Evolutionary conservation across 345 rosid species (phyloP), one percentile per base, ranked within the genome.

Genomic region (Populus deltoides): DNA sequence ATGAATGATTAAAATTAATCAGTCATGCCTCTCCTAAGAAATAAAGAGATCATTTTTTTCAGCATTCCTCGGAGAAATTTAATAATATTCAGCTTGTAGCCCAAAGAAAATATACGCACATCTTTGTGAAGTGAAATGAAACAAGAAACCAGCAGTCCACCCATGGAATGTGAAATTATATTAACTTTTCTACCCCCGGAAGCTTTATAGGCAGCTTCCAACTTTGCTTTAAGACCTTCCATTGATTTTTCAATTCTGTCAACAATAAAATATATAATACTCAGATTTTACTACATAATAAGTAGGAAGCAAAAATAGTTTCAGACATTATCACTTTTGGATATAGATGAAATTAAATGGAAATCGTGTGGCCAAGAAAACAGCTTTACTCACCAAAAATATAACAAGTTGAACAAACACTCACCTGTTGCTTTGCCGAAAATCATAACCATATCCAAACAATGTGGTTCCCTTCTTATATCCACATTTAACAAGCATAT

Each of bases 371-470:
- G 65, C n/a, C 74, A 36, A 63, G 71, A 18, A 38, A 7, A 66
- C 36, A 45, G 8, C 25, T 10, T 43, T 7, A 47, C 29, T 8
- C 39, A 51, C 13, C 39, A 18, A 47, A 74, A 70, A 68, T 62
- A 61, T 15, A 25, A 65, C 68, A 10, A 65, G 16, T 5, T 15
- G 29, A 65, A 3, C 16, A 5, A 65, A 65, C 7, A 77, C 36
- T 72, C 70, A 92, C 97, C 97, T 91, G 79, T 90, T 94, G 87
- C 97, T 94, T 88, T 94, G 97, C 75, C 94, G 90, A 84, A 92
- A 92, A 88, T 94, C 98, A 85, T 92, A 92, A 79, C 97, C 98
- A 80, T 89, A 90, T 78, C 97, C 97, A 74, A 91, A 94, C 76
- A 94, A 86, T 3, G 98, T 91, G 78, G 90, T 86, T 72, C 97